Conservation (phyloP, 805 yeast genomes). For the Lipomyces spencermartinsiae region DNA sequence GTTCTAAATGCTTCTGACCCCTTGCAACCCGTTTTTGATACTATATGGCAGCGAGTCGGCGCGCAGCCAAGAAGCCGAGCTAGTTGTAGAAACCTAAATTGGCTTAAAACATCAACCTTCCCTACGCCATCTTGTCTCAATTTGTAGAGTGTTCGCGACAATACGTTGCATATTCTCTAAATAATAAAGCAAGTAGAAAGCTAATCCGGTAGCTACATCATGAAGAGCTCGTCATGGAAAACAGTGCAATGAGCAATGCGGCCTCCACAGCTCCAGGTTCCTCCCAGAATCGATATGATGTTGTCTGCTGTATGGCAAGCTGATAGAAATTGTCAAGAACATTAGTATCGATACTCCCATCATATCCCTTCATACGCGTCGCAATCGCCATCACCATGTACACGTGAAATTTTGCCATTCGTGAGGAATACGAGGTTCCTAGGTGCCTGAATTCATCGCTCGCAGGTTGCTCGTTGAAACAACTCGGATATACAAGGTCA, state of each 20-base stretch:
- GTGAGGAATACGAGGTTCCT: background rate
- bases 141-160: background rate
- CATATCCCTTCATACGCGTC: conserved; percentile 4
- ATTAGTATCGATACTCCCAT: background rate
- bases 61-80: background rate
- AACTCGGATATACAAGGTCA: conserved; percentile 4
- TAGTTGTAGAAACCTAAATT: background rate
- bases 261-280: background rate
- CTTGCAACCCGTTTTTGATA: background rate
- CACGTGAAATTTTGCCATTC: background rate
- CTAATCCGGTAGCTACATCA: conserved; percentile 1
- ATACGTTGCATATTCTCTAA: background rate
- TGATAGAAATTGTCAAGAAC: background rate
- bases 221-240: conserved; percentile 1
- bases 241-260: background rate
- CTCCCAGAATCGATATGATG: conserved; percentile 2
- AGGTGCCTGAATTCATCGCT: background rate
- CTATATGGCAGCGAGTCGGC: conserved; percentile 1
- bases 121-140: background rate
- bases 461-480: background rate
- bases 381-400: conserved; percentile 3
- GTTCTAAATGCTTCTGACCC: background rate
- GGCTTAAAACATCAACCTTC: background rate
- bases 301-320: conserved; percentile 2
- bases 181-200: background rate